phyloP scores from a whole-genome alignment of 305 asterid genomes.

The Nicotiana rustica region DNA sequence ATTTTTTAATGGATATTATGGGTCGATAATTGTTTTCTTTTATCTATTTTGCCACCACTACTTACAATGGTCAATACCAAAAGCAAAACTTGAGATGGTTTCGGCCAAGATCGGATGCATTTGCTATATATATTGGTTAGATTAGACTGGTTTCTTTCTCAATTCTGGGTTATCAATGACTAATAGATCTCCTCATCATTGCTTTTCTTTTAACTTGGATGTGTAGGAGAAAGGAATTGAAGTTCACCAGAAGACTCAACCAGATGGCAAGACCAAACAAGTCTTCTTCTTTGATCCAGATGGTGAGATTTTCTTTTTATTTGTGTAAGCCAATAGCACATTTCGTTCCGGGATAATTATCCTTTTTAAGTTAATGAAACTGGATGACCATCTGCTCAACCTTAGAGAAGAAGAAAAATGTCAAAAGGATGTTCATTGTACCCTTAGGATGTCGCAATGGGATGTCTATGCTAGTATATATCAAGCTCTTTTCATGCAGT shows the following conservation, averaged over 20 bases:
- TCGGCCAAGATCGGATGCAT: background rate
- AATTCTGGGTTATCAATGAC: background rate
- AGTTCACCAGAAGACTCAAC: constrained; percentile 59
- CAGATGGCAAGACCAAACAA: constrained; percentile 80
- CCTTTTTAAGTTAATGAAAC: constrained; percentile 10
- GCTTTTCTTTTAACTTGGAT: background rate
- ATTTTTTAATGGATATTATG: too few relatives aligned
- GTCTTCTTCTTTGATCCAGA: constrained; percentile 96
- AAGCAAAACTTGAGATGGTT: background rate
- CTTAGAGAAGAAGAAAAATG: background rate
- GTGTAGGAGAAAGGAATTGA: constrained; percentile 75
- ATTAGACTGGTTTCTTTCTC: background rate
- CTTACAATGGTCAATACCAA: background rate
- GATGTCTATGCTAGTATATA: background rate
- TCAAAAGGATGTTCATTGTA: background rate
- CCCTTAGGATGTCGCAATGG: background rate
- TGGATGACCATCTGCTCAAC: background rate
- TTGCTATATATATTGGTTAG: background rate
- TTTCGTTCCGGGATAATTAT: background rate
- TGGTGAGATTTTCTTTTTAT: constrained; percentile 54
- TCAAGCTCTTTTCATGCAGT: background rate
- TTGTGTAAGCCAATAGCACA: background rate
- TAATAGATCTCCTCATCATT: background rate
- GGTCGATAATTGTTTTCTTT: too few relatives aligned
- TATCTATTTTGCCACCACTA: too few relatives aligned